Conservation (phyloP, 176 grass and related monocot genomes). For the Rhynchospora breviuscula region DNA sequence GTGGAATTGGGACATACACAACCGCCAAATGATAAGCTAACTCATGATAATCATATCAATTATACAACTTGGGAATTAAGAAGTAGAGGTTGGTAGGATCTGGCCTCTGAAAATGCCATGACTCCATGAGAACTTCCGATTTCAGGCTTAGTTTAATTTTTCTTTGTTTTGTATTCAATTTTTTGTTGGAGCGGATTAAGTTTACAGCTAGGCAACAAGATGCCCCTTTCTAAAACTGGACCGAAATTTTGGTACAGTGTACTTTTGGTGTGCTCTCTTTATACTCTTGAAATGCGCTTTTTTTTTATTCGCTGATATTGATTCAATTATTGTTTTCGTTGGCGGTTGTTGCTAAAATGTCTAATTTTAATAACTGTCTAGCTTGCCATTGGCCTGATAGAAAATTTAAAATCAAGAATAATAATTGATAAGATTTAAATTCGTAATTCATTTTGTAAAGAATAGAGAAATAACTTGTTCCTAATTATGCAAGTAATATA, state of each 20-base stretch:
- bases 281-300: no score
- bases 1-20: not conserved
- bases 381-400: no score
- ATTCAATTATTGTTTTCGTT: not conserved
- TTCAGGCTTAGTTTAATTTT: not conserved
- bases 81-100: conserved; percentile 12
- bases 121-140: not conserved
- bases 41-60: not conserved
- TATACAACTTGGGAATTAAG: conserved; percentile 18
- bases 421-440: no score
- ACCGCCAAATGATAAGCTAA: not conserved
- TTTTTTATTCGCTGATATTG: not conserved
- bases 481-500: no score
- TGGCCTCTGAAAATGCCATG: not conserved
- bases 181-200: not conserved
- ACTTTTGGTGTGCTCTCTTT: not conserved
- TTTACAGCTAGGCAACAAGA: not conserved
- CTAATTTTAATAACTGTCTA: not conserved
- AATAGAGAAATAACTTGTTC: no score
- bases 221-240: not conserved
- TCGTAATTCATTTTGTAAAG: no score
- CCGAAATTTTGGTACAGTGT: not conserved
- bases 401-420: no score
- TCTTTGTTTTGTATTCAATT: not conserved
- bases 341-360: not conserved